phyloP scores from a whole-genome alignment of 805 yeast genomes.

The Lipomyces yamanashiensis region DNA sequence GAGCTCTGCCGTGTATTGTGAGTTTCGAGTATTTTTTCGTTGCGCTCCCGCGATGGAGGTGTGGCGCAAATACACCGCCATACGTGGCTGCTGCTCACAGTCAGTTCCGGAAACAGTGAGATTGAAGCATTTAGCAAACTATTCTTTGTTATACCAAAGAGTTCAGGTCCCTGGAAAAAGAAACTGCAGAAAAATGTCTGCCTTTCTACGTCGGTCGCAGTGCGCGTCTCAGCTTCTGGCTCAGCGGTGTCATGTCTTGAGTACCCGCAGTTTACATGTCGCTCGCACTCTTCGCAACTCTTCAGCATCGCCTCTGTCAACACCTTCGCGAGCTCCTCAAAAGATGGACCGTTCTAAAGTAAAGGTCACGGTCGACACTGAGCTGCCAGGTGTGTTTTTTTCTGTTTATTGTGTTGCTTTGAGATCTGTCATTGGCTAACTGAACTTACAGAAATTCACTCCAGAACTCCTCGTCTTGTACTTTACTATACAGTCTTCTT shows the following conservation, averaged over 20 bases:
- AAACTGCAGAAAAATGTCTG: not conserved
- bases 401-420: not conserved
- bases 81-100: not conserved
- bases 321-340: not conserved
- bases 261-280: not conserved
- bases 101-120: not conserved
- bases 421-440: not conserved
- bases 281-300: slow-evolving; percentile 1
- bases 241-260: not conserved
- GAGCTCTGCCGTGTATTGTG: not conserved
- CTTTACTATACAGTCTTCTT: slow-evolving; percentile 61
- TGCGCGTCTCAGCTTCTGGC: not conserved
- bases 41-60: not conserved
- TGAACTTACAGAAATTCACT: slow-evolving; percentile 40
- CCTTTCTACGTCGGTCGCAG: not conserved
- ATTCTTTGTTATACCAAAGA: too few species aligned
- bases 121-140: too few species aligned
- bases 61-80: slow-evolving; percentile 2
- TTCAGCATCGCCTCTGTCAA: slow-evolving; percentile 10
- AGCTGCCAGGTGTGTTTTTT: slow-evolving; percentile 74
- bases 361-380: slow-evolving; percentile 68
- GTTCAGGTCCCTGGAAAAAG: not conserved
- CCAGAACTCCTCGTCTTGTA: slow-evolving; percentile 57
- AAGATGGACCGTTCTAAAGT: slow-evolving; percentile 16
- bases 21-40: not conserved